These are phyloP conservation scores for Silene vulgaris DNA, from an alignment of 179 eudicot genomes.

Conservation along the genomic window DNA sequence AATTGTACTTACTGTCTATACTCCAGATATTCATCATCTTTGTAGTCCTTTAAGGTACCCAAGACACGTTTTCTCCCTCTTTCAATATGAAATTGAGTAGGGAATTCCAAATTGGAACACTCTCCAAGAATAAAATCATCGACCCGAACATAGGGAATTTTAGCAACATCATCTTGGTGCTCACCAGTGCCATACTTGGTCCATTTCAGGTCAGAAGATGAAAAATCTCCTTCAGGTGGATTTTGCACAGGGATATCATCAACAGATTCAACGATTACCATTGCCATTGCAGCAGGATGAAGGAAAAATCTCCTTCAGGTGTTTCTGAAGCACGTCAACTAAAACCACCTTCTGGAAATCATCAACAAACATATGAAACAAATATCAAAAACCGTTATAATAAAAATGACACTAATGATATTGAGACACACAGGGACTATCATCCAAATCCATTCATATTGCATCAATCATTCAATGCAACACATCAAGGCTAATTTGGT, in stretches of 20 bases:
- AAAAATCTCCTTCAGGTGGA: constrained; percentile 72
- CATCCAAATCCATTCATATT: too few species aligned
- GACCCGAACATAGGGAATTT: constrained; percentile 75
- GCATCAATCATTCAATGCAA: too few species aligned
- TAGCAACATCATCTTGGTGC: constrained; percentile 73
- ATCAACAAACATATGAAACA: not conserved
- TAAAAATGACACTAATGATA: too few species aligned
- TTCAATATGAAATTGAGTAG: constrained; percentile 90
- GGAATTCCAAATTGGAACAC: constrained; percentile 74
- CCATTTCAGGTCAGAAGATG: constrained; percentile 73
- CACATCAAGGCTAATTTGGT: too few species aligned
- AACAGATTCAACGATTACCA: constrained; percentile 70
- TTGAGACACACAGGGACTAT: too few species aligned
- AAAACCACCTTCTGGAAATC: constrained; percentile 13
- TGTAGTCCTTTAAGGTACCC: constrained; percentile 73
- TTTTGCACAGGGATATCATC: constrained; percentile 60
- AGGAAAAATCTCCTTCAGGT: not conserved
- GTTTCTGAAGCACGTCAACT: constrained; percentile 1
- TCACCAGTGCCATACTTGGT: constrained; percentile 66
- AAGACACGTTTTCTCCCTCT: constrained; percentile 71
- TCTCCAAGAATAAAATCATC: constrained; percentile 89
- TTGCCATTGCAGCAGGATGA: constrained; percentile 21
- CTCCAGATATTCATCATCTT: constrained; percentile 79
- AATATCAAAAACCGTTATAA: not conserved
- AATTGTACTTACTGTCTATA: constrained; percentile 64